These are phyloP conservation scores for Exsudoporus frostii DNA, from an alignment of 768 basidiomycete genomes.

Conservation along the genomic window DNA sequence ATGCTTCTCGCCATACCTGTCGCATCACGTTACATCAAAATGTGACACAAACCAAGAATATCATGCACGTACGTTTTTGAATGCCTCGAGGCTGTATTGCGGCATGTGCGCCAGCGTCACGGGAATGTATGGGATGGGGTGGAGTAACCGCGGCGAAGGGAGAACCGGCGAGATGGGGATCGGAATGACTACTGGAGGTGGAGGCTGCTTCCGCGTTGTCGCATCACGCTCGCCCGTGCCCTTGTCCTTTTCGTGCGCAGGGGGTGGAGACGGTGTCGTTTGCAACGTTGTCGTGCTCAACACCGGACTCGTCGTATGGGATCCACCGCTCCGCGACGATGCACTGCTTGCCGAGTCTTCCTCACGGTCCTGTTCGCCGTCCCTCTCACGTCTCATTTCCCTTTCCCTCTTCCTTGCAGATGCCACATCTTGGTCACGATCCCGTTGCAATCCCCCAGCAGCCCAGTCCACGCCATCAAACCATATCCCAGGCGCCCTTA, in stretches of 20 bases:
- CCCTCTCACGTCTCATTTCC: constrained; percentile 30
- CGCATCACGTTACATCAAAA: background rate
- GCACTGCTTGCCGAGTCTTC: constrained; percentile 47
- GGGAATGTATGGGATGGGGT: constrained; percentile 70
- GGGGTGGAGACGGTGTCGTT: constrained; percentile 77
- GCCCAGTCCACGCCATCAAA: constrained; percentile 71
- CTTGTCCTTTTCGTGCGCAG: constrained; percentile 37
- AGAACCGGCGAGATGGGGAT: constrained; percentile 56
- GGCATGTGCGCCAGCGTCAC: constrained; percentile 52
- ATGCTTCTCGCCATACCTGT: constrained; percentile 75
- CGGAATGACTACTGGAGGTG: constrained; percentile 32
- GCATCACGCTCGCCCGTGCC: constrained; percentile 27
- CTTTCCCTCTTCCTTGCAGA: constrained; percentile 9
- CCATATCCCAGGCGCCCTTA: constrained; percentile 63
- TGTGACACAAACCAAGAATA: background rate
- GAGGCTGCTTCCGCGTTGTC: constrained; percentile 15
- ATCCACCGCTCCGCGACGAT: constrained; percentile 48
- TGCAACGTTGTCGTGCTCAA: constrained; percentile 70
- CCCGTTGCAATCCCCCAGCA: constrained; percentile 21
- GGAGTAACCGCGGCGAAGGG: constrained; percentile 56
- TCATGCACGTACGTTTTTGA: constrained; percentile 47
- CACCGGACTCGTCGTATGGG: constrained; percentile 68
- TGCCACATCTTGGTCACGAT: constrained; percentile 41
- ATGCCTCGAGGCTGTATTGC: constrained; percentile 53
- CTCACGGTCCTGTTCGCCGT: constrained; percentile 34